Conservation (phyloP, 1,284 basidiomycete species). For the Ganoderma multipileum region DNA sequence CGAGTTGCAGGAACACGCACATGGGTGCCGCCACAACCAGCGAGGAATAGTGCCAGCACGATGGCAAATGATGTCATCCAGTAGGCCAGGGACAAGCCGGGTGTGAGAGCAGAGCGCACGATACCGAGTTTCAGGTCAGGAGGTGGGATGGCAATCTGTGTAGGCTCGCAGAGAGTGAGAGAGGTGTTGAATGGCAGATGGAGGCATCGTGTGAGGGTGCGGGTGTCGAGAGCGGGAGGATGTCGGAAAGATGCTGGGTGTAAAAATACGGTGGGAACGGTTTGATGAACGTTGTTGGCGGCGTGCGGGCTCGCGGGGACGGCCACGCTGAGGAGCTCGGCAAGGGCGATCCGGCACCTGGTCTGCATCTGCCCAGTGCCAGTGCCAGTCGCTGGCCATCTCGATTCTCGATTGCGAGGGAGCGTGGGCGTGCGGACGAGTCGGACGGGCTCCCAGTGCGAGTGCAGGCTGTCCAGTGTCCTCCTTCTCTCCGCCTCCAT, state of each 20-base stretch:
- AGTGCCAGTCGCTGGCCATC: neutral
- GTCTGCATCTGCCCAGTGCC: neutral
- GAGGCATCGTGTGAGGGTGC: neutral
- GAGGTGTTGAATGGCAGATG: slow-evolving; percentile 9
- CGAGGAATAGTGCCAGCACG: slow-evolving; percentile 6
- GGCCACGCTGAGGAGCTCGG: neutral
- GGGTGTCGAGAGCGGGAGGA: slow-evolving; percentile 11
- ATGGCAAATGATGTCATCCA: slow-evolving; percentile 23
- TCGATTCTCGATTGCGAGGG: neutral
- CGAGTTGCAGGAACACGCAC: neutral
- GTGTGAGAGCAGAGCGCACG: neutral
- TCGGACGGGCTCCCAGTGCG: neutral
- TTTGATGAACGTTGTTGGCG: slow-evolving; percentile 4
- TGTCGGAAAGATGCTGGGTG: slow-evolving; percentile 2
- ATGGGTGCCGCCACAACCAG: slow-evolving; percentile 7
- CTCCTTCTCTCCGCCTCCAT: slow-evolving; percentile 22
- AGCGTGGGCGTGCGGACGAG: slow-evolving; percentile 1
- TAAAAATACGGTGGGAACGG: slow-evolving; percentile 18
- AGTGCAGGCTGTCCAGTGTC: neutral
- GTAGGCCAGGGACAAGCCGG: neutral
- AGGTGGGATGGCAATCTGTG: slow-evolving; percentile 10
- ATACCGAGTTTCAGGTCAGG: neutral
- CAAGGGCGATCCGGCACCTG: neutral
- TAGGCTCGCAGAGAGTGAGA: slow-evolving; percentile 9
- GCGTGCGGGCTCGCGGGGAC: neutral